Percentiles rank a stretch among this genome's conserved stretches.
phyloP scores from a whole-genome alignment of 306 rosid genomes.

The Vigna angularis region DNA sequence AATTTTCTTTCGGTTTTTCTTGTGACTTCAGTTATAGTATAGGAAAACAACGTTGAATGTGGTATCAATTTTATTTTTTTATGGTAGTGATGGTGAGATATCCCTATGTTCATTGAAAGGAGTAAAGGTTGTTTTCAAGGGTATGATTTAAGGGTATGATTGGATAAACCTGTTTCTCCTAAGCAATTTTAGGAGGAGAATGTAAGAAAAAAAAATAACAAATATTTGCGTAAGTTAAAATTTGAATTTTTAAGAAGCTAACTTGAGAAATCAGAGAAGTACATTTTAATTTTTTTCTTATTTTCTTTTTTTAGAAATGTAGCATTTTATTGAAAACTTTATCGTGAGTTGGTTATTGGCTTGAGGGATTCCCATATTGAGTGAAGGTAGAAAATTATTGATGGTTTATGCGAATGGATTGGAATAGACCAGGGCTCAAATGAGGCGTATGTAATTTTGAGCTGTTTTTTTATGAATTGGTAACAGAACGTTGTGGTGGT shows the following conservation, averaged over 20 bases:
- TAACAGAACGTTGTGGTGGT: not conserved
- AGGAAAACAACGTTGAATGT: not conserved
- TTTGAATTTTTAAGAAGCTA: too few relatives aligned
- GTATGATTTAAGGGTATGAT: not conserved
- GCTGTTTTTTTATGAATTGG: not conserved
- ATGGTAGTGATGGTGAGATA: not conserved
- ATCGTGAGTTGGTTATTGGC: not conserved
- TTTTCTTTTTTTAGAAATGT: too few relatives aligned
- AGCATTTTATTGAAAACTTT: too few relatives aligned
- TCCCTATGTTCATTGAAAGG: not conserved
- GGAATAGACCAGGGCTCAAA: not conserved
- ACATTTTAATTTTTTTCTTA: too few relatives aligned
- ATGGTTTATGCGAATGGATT: conserved; percentile 15
- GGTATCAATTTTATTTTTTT: not conserved
- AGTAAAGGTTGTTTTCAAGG: not conserved
- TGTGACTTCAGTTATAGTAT: not conserved
- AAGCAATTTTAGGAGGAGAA: too few relatives aligned
- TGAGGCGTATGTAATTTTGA: not conserved
- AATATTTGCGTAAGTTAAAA: too few relatives aligned
- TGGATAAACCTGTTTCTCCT: too few relatives aligned
- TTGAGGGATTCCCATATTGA: not conserved
- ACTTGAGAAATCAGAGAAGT: too few relatives aligned
- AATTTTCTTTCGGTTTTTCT: not conserved
- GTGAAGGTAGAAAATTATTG: not conserved
- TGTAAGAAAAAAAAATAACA: too few relatives aligned